Evolutionary conservation across 192 early-diverging fungal species (phyloP).

Genomic region (Linnemannia hyalina): DNA sequence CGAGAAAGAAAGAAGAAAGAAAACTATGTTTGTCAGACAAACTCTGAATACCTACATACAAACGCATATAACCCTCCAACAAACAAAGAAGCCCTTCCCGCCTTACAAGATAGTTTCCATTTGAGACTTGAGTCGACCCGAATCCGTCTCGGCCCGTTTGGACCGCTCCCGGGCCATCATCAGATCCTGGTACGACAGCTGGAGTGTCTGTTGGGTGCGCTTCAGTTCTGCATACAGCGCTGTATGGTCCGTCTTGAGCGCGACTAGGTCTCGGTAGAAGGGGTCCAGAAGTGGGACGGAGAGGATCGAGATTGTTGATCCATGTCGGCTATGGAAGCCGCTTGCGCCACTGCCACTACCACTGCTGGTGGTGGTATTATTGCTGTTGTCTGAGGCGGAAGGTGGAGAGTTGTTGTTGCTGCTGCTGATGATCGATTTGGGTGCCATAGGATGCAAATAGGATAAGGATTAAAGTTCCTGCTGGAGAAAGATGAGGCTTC

Average conservation of each 20-base stretch:
- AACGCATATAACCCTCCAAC: background rate
- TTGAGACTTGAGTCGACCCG: conserved; percentile 15
- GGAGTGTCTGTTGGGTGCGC: conserved; percentile 31
- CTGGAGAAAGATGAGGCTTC: background rate
- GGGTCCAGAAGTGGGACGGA: conserved; percentile 41
- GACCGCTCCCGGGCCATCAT: conserved; percentile 30
- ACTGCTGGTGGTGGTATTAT: background rate
- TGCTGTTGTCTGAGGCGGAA: conserved; percentile 2
- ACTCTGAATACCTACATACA: background rate
- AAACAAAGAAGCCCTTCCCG: background rate
- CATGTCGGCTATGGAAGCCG: background rate
- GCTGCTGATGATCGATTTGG: background rate
- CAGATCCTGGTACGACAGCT: conserved; percentile 35
- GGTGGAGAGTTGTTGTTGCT: background rate
- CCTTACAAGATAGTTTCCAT: conserved; percentile 40
- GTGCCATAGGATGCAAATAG: background rate
- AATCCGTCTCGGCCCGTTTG: conserved; percentile 30
- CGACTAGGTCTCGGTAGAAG: conserved; percentile 28
- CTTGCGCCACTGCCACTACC: background rate
- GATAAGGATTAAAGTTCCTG: background rate
- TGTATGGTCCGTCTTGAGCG: conserved; percentile 23
- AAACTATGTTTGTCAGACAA: background rate
- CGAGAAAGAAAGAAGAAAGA: background rate
- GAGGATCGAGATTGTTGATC: conserved; percentile 23
- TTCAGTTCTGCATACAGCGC: conserved; percentile 31